Percentiles rank a stretch among this genome's conserved stretches.
These are phyloP conservation scores for Amoeboaphelidium protococcarum DNA, from an alignment of 371 early-diverging fungal genomes.

Conservation along the genomic window DNA sequence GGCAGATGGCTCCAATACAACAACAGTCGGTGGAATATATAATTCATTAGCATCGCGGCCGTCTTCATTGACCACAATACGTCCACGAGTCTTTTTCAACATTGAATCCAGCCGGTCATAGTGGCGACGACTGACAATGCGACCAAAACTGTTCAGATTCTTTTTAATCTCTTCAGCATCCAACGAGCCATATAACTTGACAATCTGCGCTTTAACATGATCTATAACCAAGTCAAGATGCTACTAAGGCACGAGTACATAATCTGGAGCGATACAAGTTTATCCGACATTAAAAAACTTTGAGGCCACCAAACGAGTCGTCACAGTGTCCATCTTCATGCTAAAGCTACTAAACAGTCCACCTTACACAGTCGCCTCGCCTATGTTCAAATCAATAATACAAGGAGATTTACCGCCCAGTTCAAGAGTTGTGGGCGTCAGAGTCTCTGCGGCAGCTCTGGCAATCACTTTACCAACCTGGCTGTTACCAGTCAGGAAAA, in stretches of 20 bases:
- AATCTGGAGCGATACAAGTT: conserved; percentile 69
- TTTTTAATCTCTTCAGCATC: conserved; percentile 3
- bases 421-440: neutral
- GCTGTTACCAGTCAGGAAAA: conserved; percentile 15
- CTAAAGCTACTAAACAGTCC: too few species aligned
- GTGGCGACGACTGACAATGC: conserved; percentile 44
- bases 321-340: conserved; percentile 24
- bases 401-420: neutral
- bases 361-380: too few species aligned
- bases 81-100: conserved; percentile 13
- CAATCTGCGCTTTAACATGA: neutral
- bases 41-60: conserved; percentile 14
- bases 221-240: neutral
- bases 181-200: neutral
- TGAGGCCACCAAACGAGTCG: conserved; percentile 50
- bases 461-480: neutral
- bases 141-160: conserved; percentile 22
- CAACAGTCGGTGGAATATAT: conserved; percentile 14
- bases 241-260: conserved; percentile 13
- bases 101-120: conserved; percentile 30
- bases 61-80: conserved; percentile 11
- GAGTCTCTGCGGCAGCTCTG: neutral
- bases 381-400: neutral
- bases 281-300: conserved; percentile 62
- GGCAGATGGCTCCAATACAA: conserved; percentile 14